phyloP scores from a whole-genome alignment of 2,329 filamentous ascomycete species.

The Penicillium paneum region DNA sequence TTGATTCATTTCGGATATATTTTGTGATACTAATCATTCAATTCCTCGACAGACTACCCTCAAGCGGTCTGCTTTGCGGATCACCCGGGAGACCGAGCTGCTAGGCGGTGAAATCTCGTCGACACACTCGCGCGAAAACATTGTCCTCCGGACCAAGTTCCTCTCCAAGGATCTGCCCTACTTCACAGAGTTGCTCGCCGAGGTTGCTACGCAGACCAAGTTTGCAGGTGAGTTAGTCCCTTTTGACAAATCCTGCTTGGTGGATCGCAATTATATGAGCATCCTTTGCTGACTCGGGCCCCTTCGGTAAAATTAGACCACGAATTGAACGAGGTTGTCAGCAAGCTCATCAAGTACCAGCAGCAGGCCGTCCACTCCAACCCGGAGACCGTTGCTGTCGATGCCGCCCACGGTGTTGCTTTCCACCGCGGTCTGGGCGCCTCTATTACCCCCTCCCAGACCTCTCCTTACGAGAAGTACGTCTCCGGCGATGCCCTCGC shows the following conservation, averaged over 20 bases:
- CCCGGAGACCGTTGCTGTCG: constrained; percentile 69
- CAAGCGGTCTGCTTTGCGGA: constrained; percentile 84
- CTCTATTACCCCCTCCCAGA: constrained; percentile 68
- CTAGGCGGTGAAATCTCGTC: constrained; percentile 85
- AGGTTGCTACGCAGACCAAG: constrained; percentile 84
- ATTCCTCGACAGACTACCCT: constrained; percentile 66
- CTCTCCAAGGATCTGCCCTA: constrained; percentile 93
- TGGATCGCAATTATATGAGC: not conserved
- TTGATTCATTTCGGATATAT: constrained; percentile 13
- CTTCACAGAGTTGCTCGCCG: constrained; percentile 91
- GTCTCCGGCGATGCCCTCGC: constrained; percentile 71
- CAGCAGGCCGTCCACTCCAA: constrained; percentile 67
- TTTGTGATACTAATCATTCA: constrained; percentile 12
- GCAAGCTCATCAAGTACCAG: constrained; percentile 70
- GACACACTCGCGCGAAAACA: constrained; percentile 87
- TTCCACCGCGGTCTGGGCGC: constrained; percentile 92
- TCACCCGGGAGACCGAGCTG: constrained; percentile 91
- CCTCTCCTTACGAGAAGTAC: constrained; percentile 69
- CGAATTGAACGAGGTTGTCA: constrained; percentile 86
- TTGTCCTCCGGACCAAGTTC: constrained; percentile 92
- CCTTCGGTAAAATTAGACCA: constrained; percentile 57
- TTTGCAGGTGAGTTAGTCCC: constrained; percentile 60
- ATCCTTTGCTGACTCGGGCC: constrained; percentile 14
- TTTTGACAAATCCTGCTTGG: constrained; percentile 3
- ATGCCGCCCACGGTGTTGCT: constrained; percentile 79